phyloP scores from a whole-genome alignment of 2,329 filamentous ascomycete species.

The Monosporascus cannonballus region DNA sequence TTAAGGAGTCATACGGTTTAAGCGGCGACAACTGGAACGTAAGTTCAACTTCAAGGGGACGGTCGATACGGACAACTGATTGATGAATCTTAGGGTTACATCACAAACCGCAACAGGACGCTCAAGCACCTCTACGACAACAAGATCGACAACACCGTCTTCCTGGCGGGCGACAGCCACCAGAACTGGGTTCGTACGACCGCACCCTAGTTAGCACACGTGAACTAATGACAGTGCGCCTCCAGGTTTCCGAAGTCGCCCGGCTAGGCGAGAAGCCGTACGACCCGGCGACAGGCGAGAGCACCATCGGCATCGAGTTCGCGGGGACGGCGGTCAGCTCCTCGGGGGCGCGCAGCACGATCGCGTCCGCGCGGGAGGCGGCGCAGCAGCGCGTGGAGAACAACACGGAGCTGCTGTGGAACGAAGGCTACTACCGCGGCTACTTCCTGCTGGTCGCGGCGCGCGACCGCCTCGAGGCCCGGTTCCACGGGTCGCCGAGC shows the following conservation, averaged over 20 bases:
- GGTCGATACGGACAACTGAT: too few relatives aligned
- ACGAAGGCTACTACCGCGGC: conserved; percentile 66
- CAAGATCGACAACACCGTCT: conserved; percentile 65
- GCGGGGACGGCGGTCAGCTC: conserved; percentile 63
- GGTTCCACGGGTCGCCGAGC: conserved; percentile 57
- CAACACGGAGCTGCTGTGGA: conserved; percentile 65
- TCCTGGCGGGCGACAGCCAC: conserved; percentile 66
- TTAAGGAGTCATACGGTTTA: conserved; percentile 30
- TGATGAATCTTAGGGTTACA: conserved; percentile 52
- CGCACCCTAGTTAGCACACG: neutral
- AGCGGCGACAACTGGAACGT: conserved; percentile 30
- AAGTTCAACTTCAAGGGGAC: conserved; percentile 8
- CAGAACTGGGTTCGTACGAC: conserved; percentile 49
- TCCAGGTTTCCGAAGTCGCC: conserved; percentile 42
- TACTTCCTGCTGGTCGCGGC: conserved; percentile 62
- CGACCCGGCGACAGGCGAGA: conserved; percentile 44
- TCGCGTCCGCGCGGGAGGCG: conserved; percentile 42
- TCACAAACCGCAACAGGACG: conserved; percentile 65
- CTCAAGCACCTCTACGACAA: conserved; percentile 60
- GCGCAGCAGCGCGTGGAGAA: conserved; percentile 36
- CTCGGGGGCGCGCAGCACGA: conserved; percentile 52
- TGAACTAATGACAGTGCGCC: neutral
- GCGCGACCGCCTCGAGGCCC: conserved; percentile 52
- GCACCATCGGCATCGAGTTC: conserved; percentile 56
- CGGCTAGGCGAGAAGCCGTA: conserved; percentile 52